These are phyloP conservation scores for Cladosporium sp. DNA, from an alignment of 2,329 filamentous ascomycete genomes.

Conservation along the genomic window DNA sequence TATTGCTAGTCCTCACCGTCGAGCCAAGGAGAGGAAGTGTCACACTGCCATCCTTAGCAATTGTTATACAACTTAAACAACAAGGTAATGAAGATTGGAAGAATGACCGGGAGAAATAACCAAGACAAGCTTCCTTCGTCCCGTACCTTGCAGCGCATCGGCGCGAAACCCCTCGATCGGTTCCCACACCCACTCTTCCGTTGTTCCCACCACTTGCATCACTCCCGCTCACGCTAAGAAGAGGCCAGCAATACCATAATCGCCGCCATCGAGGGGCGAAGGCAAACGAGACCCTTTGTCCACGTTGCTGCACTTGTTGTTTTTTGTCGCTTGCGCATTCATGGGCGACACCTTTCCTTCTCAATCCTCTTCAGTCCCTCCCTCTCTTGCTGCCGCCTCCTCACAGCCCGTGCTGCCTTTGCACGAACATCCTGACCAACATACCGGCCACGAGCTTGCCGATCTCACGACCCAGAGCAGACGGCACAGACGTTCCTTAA, in stretches of 20 bases:
- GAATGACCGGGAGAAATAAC: no score
- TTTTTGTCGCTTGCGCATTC: not conserved
- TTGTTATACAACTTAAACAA: no score
- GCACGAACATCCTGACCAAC: slow-evolving; percentile 16
- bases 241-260: not conserved
- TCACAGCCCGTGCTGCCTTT: slow-evolving; percentile 19
- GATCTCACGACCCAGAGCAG: slow-evolving; percentile 1
- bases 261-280: not conserved
- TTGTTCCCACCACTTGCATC: not conserved
- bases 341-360: slow-evolving; percentile 10
- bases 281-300: not conserved
- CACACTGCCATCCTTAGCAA: no score
- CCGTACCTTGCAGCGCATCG: not conserved
- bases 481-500: slow-evolving; percentile 7
- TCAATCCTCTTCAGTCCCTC: slow-evolving; percentile 2
- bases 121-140: no score
- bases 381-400: slow-evolving; percentile 9
- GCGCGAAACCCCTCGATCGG: not conserved
- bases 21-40: no score
- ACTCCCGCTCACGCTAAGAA: not conserved
- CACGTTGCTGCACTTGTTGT: no score
- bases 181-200: not conserved
- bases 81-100: no score
- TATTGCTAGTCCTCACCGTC: no score
- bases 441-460: slow-evolving; percentile 7